phyloP scores from a whole-genome alignment of 805 yeast genomes.

The Starmerella floricola region DNA sequence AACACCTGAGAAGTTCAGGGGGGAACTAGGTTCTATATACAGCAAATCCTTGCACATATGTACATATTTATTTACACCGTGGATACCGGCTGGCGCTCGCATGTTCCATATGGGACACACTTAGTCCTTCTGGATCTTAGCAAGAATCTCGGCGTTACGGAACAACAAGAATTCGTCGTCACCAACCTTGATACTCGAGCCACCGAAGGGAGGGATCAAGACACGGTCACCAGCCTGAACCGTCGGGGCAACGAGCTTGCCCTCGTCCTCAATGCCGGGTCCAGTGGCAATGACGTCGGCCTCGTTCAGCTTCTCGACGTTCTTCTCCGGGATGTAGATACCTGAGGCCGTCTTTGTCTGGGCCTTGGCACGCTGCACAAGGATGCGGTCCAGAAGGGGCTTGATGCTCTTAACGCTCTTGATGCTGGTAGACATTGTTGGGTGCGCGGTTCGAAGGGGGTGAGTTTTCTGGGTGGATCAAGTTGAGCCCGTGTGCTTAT shows the following conservation, averaged over 20 bases:
- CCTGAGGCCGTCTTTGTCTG: conserved; percentile 87
- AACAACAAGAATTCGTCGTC: conserved; percentile 61
- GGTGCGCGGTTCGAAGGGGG: not conserved
- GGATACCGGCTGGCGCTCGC: no score
- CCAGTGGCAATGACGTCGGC: conserved; percentile 91
- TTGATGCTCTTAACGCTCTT: conserved; percentile 77
- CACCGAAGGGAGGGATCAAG: conserved; percentile 89
- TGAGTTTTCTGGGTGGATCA: no score
- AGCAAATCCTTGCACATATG: not conserved
- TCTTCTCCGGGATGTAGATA: conserved; percentile 87
- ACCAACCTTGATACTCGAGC: conserved; percentile 75
- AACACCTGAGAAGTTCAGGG: no score
- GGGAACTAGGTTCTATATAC: conserved; percentile 1
- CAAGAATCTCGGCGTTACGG: conserved; percentile 90
- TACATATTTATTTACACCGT: no score
- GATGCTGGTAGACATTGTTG: conserved; percentile 32
- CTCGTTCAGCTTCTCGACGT: conserved; percentile 84
- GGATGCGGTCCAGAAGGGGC: conserved; percentile 90
- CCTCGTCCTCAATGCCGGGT: conserved; percentile 76
- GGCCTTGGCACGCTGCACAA: conserved; percentile 89
- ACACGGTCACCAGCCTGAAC: conserved; percentile 89
- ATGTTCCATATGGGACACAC: not conserved
- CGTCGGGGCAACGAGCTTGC: conserved; percentile 57
- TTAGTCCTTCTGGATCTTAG: conserved; percentile 60
- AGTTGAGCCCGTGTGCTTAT: no score